Evolutionary conservation across 257 asterid species (phyloP), one percentile per base, ranked within the genome.

Genomic region (Perilla frutescens): DNA sequence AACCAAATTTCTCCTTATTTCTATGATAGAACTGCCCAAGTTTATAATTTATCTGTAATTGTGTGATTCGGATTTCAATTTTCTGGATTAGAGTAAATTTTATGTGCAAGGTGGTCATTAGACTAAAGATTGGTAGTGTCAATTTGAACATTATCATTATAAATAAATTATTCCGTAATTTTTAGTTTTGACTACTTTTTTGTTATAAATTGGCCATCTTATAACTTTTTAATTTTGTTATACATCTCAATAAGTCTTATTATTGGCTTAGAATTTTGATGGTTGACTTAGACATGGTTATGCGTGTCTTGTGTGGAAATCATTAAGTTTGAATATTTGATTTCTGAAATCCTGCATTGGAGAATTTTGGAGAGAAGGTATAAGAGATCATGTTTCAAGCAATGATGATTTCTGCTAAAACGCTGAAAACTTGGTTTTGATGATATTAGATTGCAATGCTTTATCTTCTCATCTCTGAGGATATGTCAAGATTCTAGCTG

Each of bases 11-110:
- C 36, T 31, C 13, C 69, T 71, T 45, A 50, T 57, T 20, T 55
- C 43, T 65, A 7, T 61, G n/a, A 10, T 77, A 56, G 68, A 73
- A 73, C 29, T 64, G 44, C 31, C 50, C 48, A 54, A 72, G 37
- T 7, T 49, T 51, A 10, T 8, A 5, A 13, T 50, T 9, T 59
- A 7, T 73, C 29, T 20, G 68, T 45, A 43, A 60, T 43, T 67
- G 37, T 36, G 40, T 31, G 63, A 45, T 56, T 29, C 26, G 49
- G 65, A 61, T 65, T 54, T 51, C 31, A 32, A 34, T 47, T 51
- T 63, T 36, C 37, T 66, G 73, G 49, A n/a, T 9, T 10, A 8
- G 57, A 49, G 62, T 29, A 9, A 66, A 66, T 15, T 31, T 32
- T 45, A 8, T 68, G 20, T 48, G 59, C 66, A 20, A 70, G 64